Base-by-base conservation (phyloP, 2,329 filamentous ascomycete genomes). In the Elsinoe ampelina region DNA sequence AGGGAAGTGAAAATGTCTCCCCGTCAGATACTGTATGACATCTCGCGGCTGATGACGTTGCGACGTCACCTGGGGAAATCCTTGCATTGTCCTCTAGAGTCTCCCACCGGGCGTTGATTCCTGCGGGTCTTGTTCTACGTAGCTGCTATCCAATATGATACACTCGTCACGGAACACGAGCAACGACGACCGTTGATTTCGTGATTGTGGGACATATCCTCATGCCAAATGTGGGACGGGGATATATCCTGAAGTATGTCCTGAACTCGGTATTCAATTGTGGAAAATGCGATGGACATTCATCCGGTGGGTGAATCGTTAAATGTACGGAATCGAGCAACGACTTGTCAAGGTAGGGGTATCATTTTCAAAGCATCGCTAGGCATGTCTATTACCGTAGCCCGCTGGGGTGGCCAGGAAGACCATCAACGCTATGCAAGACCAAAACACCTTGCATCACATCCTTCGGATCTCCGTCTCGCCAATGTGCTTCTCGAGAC, bases 381-480 rank as follows among this genome's bases (percentile, higher is more conserved):
- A 52, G 39, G 36, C 48, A 52, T 20, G 20, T 52, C 48, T 52
- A 39, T 36, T 39, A 15, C 19, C 19, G n/a, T n/a, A 13, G 36
- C 38, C 52, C 52, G 22, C 15, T 38, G 50, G 50, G 20, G 26
- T 34, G 20, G 36, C 13, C 17, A 30, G 19, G 13, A 13, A 35
- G 13, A 13, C 26, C 45, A 50, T 17, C 45, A 34, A 5, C 50
- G 50, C 50, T 54, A 54, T 39, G 50, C 45, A 50, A 17, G 30
- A 34, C 19, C 26, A 35, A 11, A n/a, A 8, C 7, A 26, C 34
- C 32, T 22, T 22, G 3, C 30, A 17, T 47, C 54, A 63, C 92
- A 96, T 96, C 64, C 92, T 84, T 64, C 89, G 85, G 66, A 97
- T 95, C 68, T 87, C 79, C 69, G 84, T 82, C 77, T 97, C 91